Conservation (phyloP, 306 rosid species). For the Malus sieversii region DNA sequence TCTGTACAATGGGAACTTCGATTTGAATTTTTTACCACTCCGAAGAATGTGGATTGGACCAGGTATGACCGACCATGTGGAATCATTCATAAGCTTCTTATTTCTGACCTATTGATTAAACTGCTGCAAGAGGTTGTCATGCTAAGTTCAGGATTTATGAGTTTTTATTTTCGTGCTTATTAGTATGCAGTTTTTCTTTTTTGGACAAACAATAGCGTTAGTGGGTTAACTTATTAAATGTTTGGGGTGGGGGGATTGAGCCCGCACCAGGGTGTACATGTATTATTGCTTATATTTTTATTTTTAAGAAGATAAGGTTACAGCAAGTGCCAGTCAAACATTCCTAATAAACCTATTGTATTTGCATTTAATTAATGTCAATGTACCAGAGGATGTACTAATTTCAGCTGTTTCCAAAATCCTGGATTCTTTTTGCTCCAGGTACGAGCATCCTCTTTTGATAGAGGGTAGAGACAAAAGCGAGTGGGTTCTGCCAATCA, state of each 20-base stretch:
- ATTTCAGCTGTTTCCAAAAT: background rate
- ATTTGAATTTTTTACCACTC: conserved; percentile 89
- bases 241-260: too few species aligned
- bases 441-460: conserved; percentile 93
- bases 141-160: background rate
- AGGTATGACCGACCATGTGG: conserved; percentile 39
- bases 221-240: too few species aligned
- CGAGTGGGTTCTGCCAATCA: conserved; percentile 96
- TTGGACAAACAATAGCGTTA: too few species aligned
- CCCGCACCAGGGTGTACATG: too few species aligned
- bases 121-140: background rate
- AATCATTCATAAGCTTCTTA: background rate
- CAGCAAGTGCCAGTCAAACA: background rate
- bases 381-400: background rate
- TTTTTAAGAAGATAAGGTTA: background rate
- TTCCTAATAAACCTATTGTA: background rate
- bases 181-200: background rate
- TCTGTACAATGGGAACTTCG: conserved; percentile 95
- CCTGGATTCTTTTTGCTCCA: conserved; percentile 21
- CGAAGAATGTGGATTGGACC: conserved; percentile 77
- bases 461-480: conserved; percentile 80
- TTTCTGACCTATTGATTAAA: background rate
- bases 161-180: background rate
- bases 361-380: background rate
- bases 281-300: background rate